Evolutionary conservation across 139 green algal species (phyloP), one percentile per base, ranked within the genome.

Genomic region (Nannochloris sp.): DNA sequence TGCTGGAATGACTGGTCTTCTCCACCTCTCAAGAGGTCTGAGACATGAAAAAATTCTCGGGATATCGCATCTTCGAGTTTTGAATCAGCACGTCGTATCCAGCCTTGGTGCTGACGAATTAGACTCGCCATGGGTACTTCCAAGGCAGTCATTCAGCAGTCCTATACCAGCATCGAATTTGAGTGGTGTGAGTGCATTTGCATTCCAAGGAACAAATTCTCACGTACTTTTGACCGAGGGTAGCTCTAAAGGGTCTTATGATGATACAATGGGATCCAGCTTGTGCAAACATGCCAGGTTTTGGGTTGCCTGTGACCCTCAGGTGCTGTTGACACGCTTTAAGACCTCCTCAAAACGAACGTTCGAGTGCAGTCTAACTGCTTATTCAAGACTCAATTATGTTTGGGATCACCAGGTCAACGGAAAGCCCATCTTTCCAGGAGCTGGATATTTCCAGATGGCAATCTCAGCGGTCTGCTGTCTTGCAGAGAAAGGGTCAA

Each of bases 151-250:
- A 14, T 44, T 28, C 6, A 53, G 49, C 5, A 23, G 17, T 61
- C 26, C 28, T 29, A 4, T n/a, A 1, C 17, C 33, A 1, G 40
- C 14, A 14, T 3, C 16, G n/a, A 16, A 45, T 20, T 44, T 66
- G 6, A 62, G 58, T 56, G 84, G 84, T 45, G 70, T 86, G 36
- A 89, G 79, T 65, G 80, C 83, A 3, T 95, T 94, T 61, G 87
- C 87, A 4, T 92, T 91, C 74, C 80, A 87, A 70, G 86, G 85
- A 40, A 87, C 82, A 49, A 90, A 91, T 43, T 79, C 76, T 6
- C 78, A 92, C 45, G 64, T 79, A 45, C 31, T 88, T 31, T 5
- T 91, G 8, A 37, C 3, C n/a, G 6, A 16, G 26, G 11, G 26
- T 61, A 30, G 5, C 25, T 25, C 10, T 17, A 2, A 61, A 46